Conservation (phyloP, 352 stramenopile genomes). For the Pythium brassicae region DNA sequence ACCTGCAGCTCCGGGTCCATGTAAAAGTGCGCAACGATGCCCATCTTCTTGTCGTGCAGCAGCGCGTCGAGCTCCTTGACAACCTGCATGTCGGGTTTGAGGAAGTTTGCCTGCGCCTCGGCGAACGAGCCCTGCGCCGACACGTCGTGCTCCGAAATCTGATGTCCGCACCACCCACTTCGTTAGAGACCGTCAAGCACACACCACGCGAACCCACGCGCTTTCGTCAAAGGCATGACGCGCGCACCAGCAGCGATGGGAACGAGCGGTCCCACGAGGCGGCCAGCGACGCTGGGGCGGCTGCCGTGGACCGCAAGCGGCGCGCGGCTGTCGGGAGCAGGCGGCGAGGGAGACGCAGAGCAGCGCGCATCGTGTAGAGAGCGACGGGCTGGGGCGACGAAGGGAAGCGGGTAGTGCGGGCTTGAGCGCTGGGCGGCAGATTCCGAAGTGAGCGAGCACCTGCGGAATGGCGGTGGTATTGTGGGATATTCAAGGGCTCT, state of each 20-base stretch:
- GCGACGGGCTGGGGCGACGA: not conserved
- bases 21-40: conserved; percentile 97
- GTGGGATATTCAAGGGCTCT: not conserved
- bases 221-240: no score
- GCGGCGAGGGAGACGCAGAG: conserved; percentile 23
- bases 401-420: not conserved
- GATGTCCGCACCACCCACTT: no score
- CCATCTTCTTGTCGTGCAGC: conserved; percentile 91
- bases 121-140: conserved; percentile 86
- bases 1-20: conserved; percentile 98
- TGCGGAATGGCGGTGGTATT: not conserved
- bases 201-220: no score
- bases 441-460: conserved; percentile 9
- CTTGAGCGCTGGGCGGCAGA: conserved; percentile 7
- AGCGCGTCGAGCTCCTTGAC: conserved; percentile 86
- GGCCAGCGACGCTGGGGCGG: conserved; percentile 50
- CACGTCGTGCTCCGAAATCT: conserved; percentile 74
- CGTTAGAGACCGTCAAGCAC: no score
- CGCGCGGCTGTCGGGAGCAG: conserved; percentile 9
- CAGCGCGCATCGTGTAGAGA: conserved; percentile 24
- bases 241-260: conserved; percentile 73
- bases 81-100: conserved; percentile 78
- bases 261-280: conserved; percentile 75
- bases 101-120: conserved; percentile 84
- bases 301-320: conserved; percentile 28